phyloP scores from a whole-genome alignment of 2,329 filamentous ascomycete genomes.

The Neocucurbitaria cava region DNA sequence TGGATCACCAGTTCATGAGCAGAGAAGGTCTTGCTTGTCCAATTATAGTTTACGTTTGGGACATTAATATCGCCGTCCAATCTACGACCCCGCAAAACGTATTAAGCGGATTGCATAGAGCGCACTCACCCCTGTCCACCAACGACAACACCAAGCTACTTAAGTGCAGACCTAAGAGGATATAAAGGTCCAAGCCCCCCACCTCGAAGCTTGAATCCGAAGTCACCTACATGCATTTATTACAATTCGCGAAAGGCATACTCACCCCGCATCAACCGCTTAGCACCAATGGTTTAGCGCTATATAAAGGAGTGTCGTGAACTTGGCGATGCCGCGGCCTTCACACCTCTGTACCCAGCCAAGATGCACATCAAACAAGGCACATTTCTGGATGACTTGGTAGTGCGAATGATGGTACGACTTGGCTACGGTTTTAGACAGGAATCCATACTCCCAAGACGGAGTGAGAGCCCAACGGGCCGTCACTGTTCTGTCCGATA shows the following conservation, averaged over 20 bases:
- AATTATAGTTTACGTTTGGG: neutral
- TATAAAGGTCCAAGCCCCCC: constrained; percentile 25
- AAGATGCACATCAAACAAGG: constrained; percentile 10
- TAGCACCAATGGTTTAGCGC: constrained; percentile 15
- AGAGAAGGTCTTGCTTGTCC: neutral
- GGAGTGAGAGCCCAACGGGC: constrained; percentile 22
- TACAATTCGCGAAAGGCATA: constrained; percentile 17
- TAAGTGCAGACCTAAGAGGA: constrained; percentile 17
- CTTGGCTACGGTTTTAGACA: constrained; percentile 7
- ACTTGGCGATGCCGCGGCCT: constrained; percentile 22
- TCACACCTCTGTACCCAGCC: constrained; percentile 3
- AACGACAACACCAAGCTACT: constrained; percentile 11
- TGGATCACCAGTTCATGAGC: neutral
- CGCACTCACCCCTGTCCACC: constrained; percentile 9
- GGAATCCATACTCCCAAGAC: constrained; percentile 16
- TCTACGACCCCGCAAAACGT: constrained; percentile 20
- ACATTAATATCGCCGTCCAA: constrained; percentile 4
- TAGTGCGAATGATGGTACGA: constrained; percentile 11
- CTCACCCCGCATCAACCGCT: constrained; percentile 22
- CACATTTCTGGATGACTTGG: constrained; percentile 6
- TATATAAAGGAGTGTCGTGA: constrained; percentile 23
- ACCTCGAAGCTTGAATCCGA: constrained; percentile 17
- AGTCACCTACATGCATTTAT: constrained; percentile 5
- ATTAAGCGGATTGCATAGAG: constrained; percentile 18
- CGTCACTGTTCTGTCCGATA: constrained; percentile 24